phyloP scores from a whole-genome alignment of 805 yeast genomes.

The Saccharomycopsis sp. region DNA sequence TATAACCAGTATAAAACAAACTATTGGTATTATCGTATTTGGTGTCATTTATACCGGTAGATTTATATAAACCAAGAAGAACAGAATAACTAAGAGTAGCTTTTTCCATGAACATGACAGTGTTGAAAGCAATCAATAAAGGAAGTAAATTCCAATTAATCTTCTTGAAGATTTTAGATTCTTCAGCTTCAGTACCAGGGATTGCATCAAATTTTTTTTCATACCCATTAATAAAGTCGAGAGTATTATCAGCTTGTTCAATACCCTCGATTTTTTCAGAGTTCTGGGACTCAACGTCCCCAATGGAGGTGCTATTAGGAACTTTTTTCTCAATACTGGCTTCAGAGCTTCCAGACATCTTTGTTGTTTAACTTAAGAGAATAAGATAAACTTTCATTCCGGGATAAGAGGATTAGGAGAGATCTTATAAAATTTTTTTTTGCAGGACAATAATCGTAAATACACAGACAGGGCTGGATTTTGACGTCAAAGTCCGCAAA shows the following conservation, averaged over 20 bases:
- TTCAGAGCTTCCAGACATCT: no score
- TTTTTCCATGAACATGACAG: constrained; percentile 30
- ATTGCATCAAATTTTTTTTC: constrained; percentile 15
- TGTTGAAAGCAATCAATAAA: constrained; percentile 20
- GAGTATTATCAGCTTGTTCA: constrained; percentile 26
- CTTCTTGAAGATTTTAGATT: constrained; percentile 14
- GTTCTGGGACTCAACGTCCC: no score
- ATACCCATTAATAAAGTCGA: constrained; percentile 21
- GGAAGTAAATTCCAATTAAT: constrained; percentile 21
- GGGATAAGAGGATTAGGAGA: no score
- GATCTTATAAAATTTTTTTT: no score
- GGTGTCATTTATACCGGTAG: constrained; percentile 20
- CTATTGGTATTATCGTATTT: constrained; percentile 25
- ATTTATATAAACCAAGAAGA: constrained; percentile 27
- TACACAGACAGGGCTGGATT: no score
- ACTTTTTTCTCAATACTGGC: no score
- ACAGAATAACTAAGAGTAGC: constrained; percentile 32
- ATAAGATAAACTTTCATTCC: no score
- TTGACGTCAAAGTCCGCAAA: no score
- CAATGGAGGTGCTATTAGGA: no score
- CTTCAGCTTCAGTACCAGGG: constrained; percentile 15
- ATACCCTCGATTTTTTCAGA: no score
- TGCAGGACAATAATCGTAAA: no score
- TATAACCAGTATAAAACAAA: constrained; percentile 31
- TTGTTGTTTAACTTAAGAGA: no score